A percentile compares a stretch with the other conserved stretches of the same genome.
Evolutionary conservation across 768 basidiomycete genomes (phyloP).

Genomic region (Myochromella boudieri): DNA sequence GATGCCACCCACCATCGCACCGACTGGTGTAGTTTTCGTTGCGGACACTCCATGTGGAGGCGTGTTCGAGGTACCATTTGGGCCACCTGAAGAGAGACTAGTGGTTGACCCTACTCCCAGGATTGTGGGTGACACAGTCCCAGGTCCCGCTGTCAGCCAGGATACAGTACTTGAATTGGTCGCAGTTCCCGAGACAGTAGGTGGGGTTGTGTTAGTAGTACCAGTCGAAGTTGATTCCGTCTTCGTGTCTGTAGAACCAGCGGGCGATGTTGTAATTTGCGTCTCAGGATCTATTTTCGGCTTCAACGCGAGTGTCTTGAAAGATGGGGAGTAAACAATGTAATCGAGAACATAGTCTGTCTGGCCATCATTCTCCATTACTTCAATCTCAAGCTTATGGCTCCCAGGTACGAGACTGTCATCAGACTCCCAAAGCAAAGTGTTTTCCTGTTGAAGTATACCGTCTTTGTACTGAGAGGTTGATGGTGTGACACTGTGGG

Average conservation of each 20-base stretch:
- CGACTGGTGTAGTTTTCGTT: conserved; percentile 5
- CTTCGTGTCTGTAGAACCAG: no score
- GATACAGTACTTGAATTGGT: neutral
- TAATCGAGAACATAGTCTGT: conserved; percentile 24
- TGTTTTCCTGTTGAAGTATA: conserved; percentile 23
- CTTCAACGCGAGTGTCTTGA: conserved; percentile 4
- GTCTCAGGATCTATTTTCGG: neutral
- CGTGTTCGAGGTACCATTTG: neutral
- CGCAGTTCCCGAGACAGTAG: neutral
- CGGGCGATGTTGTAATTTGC: no score
- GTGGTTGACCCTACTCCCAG: no score
- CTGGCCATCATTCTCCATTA: conserved; percentile 21
- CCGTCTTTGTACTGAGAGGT: conserved; percentile 19
- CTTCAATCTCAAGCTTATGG: conserved; percentile 23
- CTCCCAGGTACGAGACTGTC: conserved; percentile 22
- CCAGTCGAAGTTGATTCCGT: neutral
- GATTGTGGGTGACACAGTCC: no score
- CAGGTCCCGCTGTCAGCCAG: no score
- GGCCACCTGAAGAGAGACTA: no score
- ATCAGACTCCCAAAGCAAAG: conserved; percentile 18
- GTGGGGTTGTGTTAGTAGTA: neutral
- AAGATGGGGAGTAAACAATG: conserved; percentile 24
- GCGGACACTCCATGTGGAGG: neutral
- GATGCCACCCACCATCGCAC: conserved; percentile 12
- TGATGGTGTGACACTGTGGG: conserved; percentile 18